Evolutionary conservation across 805 yeast species (phyloP).

Genomic region (Starmerella gropengiesseri): DNA sequence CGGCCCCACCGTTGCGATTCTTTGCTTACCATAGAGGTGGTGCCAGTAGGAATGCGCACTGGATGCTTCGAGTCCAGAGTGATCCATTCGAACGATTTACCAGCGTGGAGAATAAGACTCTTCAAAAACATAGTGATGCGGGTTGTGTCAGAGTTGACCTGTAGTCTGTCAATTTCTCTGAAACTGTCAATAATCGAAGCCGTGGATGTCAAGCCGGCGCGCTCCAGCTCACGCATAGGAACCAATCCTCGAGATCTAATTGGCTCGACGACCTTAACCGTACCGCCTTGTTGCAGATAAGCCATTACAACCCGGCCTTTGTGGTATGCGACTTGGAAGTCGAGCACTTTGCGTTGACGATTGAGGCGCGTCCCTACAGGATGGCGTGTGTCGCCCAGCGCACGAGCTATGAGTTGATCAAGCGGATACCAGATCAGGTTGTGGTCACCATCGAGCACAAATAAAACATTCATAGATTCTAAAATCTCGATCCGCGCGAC

Average conservation of each 20-base stretch:
- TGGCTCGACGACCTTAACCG: slow-evolving; percentile 54
- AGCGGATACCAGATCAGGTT: slow-evolving; percentile 52
- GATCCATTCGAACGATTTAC: slow-evolving; percentile 55
- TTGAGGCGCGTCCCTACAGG: slow-evolving; percentile 39
- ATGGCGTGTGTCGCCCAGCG: slow-evolving; percentile 15
- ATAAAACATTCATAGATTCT: slow-evolving; percentile 40
- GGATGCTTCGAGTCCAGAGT: slow-evolving; percentile 48
- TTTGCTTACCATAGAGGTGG: background rate
- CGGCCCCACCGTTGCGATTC: slow-evolving; percentile 29
- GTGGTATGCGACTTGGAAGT: slow-evolving; percentile 57
- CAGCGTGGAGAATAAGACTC: slow-evolving; percentile 48
- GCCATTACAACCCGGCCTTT: slow-evolving; percentile 48
- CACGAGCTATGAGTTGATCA: slow-evolving; percentile 41
- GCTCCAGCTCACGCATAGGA: slow-evolving; percentile 17
- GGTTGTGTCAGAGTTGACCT: slow-evolving; percentile 44
- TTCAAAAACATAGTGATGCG: slow-evolving; percentile 55
- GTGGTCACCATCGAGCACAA: slow-evolving; percentile 49
- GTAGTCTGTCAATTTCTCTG: slow-evolving; percentile 39
- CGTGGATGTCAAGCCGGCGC: slow-evolving; percentile 14
- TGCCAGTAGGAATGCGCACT: slow-evolving; percentile 41
- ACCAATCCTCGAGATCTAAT: slow-evolving; percentile 28
- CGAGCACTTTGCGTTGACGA: slow-evolving; percentile 37
- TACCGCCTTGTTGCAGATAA: slow-evolving; percentile 46
- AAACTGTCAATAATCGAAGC: slow-evolving; percentile 32
- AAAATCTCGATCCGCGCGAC: slow-evolving; percentile 48